These are phyloP conservation scores for Brachypodium distachyon DNA, from an alignment of 202 grass and related monocot genomes.

Conservation along the genomic window DNA sequence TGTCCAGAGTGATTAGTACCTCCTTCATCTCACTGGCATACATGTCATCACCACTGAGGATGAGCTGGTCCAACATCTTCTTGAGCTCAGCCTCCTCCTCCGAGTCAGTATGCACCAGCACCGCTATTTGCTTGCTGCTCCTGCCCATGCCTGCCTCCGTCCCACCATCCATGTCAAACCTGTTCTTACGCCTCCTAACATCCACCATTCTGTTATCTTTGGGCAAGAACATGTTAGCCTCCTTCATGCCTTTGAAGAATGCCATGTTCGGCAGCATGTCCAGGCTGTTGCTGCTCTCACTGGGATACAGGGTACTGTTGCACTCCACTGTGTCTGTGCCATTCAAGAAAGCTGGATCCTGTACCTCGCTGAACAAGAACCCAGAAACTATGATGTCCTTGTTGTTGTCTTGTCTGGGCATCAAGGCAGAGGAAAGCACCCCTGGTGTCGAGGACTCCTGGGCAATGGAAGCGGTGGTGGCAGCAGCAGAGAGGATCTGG, in stretches of 20 bases:
- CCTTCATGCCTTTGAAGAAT: constrained; percentile 5
- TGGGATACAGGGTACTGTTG: too few relatives aligned
- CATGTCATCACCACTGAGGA: too few relatives aligned
- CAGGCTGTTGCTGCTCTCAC: not conserved
- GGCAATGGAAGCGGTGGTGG: not conserved
- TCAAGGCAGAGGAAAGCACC: too few relatives aligned
- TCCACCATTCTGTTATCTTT: not conserved
- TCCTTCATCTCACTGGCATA: too few relatives aligned
- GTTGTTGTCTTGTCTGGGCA: not conserved
- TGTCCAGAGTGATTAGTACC: too few relatives aligned
- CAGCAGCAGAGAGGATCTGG: constrained; percentile 22
- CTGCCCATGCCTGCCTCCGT: not conserved
- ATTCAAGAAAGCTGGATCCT: not conserved
- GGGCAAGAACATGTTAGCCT: constrained; percentile 36
- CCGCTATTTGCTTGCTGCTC: constrained; percentile 22
- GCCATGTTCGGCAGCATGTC: not conserved
- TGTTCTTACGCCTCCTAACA: not conserved
- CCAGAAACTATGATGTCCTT: not conserved
- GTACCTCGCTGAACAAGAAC: not conserved
- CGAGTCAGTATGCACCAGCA: not conserved
- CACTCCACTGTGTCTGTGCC: not conserved
- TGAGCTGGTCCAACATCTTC: too few relatives aligned
- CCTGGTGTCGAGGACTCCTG: not conserved
- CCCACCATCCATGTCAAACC: not conserved
- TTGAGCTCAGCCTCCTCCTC: not conserved